phyloP scores from a whole-genome alignment of 208 protist genomes.

The Leptomonas pyrrhocoris region DNA sequence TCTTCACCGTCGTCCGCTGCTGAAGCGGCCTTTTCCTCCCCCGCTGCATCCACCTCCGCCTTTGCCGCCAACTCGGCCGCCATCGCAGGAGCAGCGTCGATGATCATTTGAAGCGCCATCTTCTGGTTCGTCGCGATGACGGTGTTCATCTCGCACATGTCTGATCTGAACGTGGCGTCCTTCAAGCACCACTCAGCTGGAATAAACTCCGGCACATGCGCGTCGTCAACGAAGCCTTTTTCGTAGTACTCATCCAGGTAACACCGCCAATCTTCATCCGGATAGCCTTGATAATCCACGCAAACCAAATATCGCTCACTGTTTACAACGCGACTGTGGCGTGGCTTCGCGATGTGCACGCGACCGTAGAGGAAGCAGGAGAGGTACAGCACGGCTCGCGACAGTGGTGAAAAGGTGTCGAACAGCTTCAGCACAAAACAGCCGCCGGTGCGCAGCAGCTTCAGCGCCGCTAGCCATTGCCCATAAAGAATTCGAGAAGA shows the following conservation, averaged over 20 bases:
- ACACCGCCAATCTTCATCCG: constrained; percentile 47
- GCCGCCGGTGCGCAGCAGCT: constrained; percentile 63
- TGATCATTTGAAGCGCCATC: constrained; percentile 60
- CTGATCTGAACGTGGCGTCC: constrained; percentile 55
- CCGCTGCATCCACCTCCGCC: neutral
- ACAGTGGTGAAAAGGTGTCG: constrained; percentile 88
- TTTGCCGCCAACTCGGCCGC: constrained; percentile 4
- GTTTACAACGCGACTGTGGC: constrained; percentile 90
- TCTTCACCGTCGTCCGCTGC: neutral
- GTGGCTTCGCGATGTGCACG: constrained; percentile 90
- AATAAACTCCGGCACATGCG: constrained; percentile 63
- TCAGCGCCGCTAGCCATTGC: constrained; percentile 83
- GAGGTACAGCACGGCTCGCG: constrained; percentile 76
- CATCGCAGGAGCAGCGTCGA: constrained; percentile 36
- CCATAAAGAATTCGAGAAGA: constrained; percentile 86
- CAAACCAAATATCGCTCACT: constrained; percentile 91
- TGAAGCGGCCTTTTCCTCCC: neutral
- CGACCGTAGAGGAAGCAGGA: constrained; percentile 82
- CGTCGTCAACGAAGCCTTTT: constrained; percentile 65
- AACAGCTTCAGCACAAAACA: constrained; percentile 92
- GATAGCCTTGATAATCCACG: constrained; percentile 45
- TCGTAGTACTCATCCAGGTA: constrained; percentile 66
- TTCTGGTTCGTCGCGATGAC: constrained; percentile 65
- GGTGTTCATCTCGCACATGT: constrained; percentile 58
- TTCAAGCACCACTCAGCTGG: constrained; percentile 47